Percentiles rank a stretch among this genome's conserved stretches.
These are phyloP conservation scores for Andrographis paniculata DNA, from an alignment of 305 asterid species.

Conservation along the genomic window DNA sequence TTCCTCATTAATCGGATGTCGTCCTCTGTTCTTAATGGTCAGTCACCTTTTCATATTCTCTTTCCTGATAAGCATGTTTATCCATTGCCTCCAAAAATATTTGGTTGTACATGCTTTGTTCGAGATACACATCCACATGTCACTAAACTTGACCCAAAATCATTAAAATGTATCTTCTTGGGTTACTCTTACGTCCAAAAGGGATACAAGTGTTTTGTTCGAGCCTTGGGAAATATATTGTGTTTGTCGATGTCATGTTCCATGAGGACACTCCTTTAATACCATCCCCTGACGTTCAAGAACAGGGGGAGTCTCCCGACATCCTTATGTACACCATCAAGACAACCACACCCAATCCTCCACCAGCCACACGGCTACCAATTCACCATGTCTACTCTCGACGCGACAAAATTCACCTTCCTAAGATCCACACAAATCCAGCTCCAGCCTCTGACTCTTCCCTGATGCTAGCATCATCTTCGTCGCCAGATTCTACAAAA, in stretches of 20 bases:
- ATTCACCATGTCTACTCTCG: too few species aligned
- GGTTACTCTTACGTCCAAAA: neutral
- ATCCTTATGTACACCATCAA: too few species aligned
- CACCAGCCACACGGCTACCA: neutral
- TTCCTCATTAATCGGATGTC: neutral
- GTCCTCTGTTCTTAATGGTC: neutral
- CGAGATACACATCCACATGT: neutral
- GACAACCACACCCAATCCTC: too few species aligned
- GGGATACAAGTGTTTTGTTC: neutral
- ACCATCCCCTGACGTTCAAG: neutral
- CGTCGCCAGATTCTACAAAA: neutral
- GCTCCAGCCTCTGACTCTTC: neutral
- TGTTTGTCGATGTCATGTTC: neutral
- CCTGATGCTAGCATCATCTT: neutral
- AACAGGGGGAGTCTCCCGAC: too few species aligned
- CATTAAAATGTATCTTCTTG: neutral
- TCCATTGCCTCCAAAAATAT: neutral
- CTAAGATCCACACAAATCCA: neutral
- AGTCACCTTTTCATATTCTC: neutral
- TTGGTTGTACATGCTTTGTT: neutral
- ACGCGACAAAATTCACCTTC: neutral
- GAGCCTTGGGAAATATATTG: neutral
- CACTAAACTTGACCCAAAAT: neutral
- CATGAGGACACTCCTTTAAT: neutral
- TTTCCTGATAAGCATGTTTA: neutral